Percentiles rank a stretch among this genome's conserved stretches.
Conservation (phyloP, 1,284 basidiomycete genomes). For the Ganoderma resinaceum region DNA sequence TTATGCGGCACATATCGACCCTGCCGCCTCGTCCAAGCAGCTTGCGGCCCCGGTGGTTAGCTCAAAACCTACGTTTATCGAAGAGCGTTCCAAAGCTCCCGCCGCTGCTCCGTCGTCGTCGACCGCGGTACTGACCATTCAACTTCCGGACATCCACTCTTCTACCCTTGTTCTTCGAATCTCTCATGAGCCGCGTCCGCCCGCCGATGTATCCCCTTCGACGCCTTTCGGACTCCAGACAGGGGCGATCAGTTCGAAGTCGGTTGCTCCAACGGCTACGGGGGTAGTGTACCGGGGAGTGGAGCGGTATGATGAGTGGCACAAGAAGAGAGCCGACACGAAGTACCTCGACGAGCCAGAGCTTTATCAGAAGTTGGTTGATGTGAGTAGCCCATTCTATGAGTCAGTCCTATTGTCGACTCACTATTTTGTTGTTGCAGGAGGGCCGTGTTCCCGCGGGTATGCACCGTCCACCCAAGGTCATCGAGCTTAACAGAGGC, state of each 20-base stretch:
- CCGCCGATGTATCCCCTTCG: not conserved
- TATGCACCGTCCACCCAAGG: not conserved
- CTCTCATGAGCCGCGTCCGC: not conserved
- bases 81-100: not conserved
- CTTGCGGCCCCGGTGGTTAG: not conserved
- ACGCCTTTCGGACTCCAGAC: not conserved
- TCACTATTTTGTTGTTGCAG: not conserved
- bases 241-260: not conserved
- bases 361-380: not conserved
- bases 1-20: not conserved
- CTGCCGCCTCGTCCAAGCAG: not conserved
- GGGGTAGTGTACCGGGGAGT: not conserved
- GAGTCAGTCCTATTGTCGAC: not conserved
- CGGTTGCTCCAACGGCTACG: not conserved
- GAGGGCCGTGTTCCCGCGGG: not conserved
- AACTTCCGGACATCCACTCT: not conserved
- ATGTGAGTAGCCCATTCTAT: not conserved
- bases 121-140: not conserved
- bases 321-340: not conserved
- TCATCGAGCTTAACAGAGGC: not conserved
- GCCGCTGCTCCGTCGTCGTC: not conserved
- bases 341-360: not conserved
- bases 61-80: not conserved
- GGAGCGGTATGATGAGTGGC: not conserved
- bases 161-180: not conserved